Evolutionary conservation across 2,329 filamentous ascomycete genomes (phyloP).

Genomic region (Cryphonectria carpinicola): DNA sequence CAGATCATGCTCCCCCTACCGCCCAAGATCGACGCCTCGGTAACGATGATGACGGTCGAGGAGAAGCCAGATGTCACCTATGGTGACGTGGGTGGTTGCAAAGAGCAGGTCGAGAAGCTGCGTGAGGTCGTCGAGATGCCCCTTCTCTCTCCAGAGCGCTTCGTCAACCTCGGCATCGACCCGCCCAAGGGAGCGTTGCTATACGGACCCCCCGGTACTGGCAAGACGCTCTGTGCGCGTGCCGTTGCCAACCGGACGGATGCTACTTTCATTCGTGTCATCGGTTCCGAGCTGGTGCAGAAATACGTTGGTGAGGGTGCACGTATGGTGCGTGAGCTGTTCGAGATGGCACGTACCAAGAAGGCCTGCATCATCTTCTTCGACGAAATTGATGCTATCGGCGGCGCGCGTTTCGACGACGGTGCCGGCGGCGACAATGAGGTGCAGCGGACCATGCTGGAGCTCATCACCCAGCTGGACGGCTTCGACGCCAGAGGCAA

Average conservation of each 20-base stretch:
- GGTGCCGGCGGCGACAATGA: conserved; percentile 97
- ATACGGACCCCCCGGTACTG: conserved; percentile 96
- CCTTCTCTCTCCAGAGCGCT: conserved; percentile 91
- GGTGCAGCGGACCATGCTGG: conserved; percentile 96
- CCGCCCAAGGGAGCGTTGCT: conserved; percentile 96
- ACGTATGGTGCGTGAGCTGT: conserved; percentile 96
- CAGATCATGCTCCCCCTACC: conserved; percentile 96
- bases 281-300: conserved; percentile 95
- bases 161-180: conserved; percentile 98
- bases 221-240: conserved; percentile 96
- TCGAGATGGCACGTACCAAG: conserved; percentile 99
- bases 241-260: conserved; percentile 98
- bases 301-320: conserved; percentile 99
- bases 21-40: conserved; percentile 97
- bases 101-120: conserved; percentile 99
- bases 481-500: conserved; percentile 96
- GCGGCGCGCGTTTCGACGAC: conserved; percentile 94
- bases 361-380: conserved; percentile 99
- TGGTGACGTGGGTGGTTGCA: conserved; percentile 97
- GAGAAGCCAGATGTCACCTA: conserved; percentile 99
- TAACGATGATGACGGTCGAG: conserved; percentile 99
- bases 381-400: conserved; percentile 96
- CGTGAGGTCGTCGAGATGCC: conserved; percentile 99
- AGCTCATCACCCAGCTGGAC: conserved; percentile 94
- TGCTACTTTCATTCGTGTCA: conserved; percentile 97